Conservation (phyloP, 495 filamentous ascomycete species). For the Neurospora sp. region DNA sequence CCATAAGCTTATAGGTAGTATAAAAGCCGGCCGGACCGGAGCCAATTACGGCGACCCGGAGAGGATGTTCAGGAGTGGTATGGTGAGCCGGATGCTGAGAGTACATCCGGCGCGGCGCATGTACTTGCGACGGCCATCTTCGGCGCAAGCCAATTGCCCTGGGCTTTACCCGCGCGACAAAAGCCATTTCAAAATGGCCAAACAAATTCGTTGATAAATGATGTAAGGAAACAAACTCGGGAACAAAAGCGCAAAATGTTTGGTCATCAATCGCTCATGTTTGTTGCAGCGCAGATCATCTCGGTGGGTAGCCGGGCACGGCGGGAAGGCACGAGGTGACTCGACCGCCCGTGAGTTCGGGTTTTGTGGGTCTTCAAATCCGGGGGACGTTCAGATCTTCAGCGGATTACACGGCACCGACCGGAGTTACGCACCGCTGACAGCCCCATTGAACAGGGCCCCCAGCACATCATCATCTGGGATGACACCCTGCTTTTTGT, state of each 20-base stretch:
- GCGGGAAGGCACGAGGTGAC: neutral
- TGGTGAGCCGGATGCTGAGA: conserved; percentile 3
- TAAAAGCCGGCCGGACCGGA: conserved; percentile 97
- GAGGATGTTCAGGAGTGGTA: conserved; percentile 36
- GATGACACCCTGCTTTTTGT: neutral
- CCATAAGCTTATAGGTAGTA: conserved; percentile 73
- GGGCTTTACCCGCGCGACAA: neutral
- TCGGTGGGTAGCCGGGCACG: neutral
- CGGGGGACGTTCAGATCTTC: neutral
- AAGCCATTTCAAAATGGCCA: neutral
- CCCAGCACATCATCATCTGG: neutral
- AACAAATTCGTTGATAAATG: neutral
- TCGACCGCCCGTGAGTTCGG: neutral
- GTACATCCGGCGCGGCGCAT: neutral
- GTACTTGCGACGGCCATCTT: neutral
- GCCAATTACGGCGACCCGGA: conserved; percentile 80
- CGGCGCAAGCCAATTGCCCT: neutral
- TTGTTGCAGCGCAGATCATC: neutral
- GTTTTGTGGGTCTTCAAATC: neutral
- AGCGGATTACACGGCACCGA: neutral
- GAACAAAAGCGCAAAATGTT: neutral
- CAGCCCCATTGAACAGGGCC: neutral
- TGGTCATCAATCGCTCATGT: neutral
- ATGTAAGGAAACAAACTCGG: neutral
- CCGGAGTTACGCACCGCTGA: neutral